Base-by-base conservation (phyloP, 352 stramenopile genomes). In the Phytophthora megakarya region DNA sequence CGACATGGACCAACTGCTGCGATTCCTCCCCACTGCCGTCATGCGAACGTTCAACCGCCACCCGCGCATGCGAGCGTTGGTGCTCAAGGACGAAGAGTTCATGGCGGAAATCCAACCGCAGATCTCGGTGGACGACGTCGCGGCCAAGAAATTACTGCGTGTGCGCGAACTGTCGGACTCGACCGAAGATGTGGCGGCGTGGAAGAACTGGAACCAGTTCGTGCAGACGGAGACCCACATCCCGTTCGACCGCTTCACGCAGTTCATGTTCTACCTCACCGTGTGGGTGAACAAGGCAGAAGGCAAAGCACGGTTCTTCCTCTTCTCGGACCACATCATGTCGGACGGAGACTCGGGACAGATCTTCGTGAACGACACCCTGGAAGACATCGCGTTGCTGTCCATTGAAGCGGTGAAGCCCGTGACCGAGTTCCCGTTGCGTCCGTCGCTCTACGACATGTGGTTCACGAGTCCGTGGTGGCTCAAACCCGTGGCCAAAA, bases 291-390 rank as follows among this genome's bases (percentile, higher is more conserved):
- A 84, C 43, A 51, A 21, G 11, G 32, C 43, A 0, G 50, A 82
- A 19, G 25, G 64, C 35, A 59, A 64, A 5, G 72, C 43, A 26
- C 74, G 75, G 0, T 70, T 88, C 38, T 63, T 84, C 44, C 57
- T 88, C 22, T 85, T 85, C 61, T 78, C 78, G 1, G 81, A 90
- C 52, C 76, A 84, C 61, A 78, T 80, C 56, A 81, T 90, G 76
- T 84, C 76, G 26, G 81, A 90, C 44, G 64, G 72, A 0, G 67
- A 69, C 12, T 85, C 81, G 0, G 76, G 76, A 0, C 52, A 67
- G 35, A 76, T 84, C 49, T 65, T 90, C 9, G 49, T 88, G 11
- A 81, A 87, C 23, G 62, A 82, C 32, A 59, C 80, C 12, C 61
- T 90, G 9, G 65, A 83, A 13, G 45, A 67, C 30, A 18, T 75